These are phyloP conservation scores for Shiraia sp. DNA, from an alignment of 2,329 filamentous ascomycete species.

Conservation along the genomic window DNA sequence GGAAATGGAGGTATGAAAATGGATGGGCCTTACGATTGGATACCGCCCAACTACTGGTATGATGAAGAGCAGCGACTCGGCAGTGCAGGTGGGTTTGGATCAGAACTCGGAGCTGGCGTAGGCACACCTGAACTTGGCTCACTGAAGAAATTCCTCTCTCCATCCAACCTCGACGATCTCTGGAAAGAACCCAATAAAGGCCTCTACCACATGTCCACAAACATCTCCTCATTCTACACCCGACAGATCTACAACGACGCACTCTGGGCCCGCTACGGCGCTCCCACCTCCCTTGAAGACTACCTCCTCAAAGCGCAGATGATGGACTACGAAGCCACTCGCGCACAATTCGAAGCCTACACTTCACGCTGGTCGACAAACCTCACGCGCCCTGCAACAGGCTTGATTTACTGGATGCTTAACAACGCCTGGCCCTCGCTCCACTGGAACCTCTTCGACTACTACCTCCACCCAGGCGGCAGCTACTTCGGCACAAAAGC, in stretches of 20 bases:
- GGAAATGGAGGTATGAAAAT: constrained; percentile 67
- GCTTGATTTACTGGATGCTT: constrained; percentile 69
- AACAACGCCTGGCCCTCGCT: constrained; percentile 67
- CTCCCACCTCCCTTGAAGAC: constrained; percentile 57
- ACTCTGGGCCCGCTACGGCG: constrained; percentile 57
- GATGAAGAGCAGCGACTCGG: constrained; percentile 55
- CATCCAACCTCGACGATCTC: constrained; percentile 57
- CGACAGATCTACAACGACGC: constrained; percentile 63
- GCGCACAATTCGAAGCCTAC: constrained; percentile 63
- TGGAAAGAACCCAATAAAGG: constrained; percentile 59
- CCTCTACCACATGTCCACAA: constrained; percentile 64
- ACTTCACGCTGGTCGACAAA: constrained; percentile 55
- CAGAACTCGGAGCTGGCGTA: constrained; percentile 64
- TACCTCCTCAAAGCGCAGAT: constrained; percentile 65
- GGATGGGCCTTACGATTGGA: constrained; percentile 69
- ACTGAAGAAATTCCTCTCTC: constrained; percentile 58
- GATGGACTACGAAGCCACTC: constrained; percentile 66
- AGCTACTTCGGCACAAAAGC: constrained; percentile 64
- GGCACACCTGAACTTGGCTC: constrained; percentile 63
- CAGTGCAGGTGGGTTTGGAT: constrained; percentile 66
- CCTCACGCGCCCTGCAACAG: constrained; percentile 58
- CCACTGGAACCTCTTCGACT: constrained; percentile 69
- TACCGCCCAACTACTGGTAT: constrained; percentile 68
- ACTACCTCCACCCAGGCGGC: constrained; percentile 62
- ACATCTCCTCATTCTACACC: constrained; percentile 59